phyloP scores from a whole-genome alignment of 306 rosid genomes.

The Echinosophora koreensis region DNA sequence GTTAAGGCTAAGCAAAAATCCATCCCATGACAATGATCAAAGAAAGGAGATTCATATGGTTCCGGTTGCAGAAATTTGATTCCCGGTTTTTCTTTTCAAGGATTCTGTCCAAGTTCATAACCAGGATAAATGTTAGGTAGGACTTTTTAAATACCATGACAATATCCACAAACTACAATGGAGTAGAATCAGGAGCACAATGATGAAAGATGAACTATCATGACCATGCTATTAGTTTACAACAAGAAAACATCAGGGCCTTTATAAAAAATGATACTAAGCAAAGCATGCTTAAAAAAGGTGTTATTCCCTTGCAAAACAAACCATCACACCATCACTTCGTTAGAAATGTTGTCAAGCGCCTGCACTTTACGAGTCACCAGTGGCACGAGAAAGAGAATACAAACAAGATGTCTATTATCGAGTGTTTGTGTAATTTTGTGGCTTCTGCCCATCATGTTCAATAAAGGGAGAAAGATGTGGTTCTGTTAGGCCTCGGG shows the following conservation, averaged over 20 bases:
- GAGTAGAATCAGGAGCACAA: slow-evolving; percentile 15
- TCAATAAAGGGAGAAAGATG: not conserved
- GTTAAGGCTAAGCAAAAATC: slow-evolving; percentile 23
- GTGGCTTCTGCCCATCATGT: not conserved
- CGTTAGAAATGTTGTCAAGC: slow-evolving; percentile 21
- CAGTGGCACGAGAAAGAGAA: slow-evolving; percentile 4
- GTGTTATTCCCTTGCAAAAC: slow-evolving; percentile 9
- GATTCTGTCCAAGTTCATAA: slow-evolving; percentile 63
- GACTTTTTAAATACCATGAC: slow-evolving; percentile 3
- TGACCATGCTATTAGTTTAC: not conserved
- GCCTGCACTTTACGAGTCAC: not conserved
- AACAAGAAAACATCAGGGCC: slow-evolving; percentile 1
- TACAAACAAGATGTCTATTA: not conserved
- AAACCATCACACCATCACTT: not conserved
- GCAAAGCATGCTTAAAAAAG: slow-evolving; percentile 6
- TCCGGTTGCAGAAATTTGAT: slow-evolving; percentile 50
- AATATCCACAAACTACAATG: not conserved
- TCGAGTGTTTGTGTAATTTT: not conserved
- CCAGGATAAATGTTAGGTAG: slow-evolving; percentile 24
- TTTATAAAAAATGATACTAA: not conserved
- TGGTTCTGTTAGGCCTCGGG: not conserved
- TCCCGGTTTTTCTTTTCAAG: slow-evolving; percentile 55
- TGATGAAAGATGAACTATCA: slow-evolving; percentile 8
- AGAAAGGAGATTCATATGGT: slow-evolving; percentile 41
- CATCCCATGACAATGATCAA: slow-evolving; percentile 35